Evolutionary conservation across 164 flowering plant genomes (phyloP).

Genomic region (Liquidambar formosana): DNA sequence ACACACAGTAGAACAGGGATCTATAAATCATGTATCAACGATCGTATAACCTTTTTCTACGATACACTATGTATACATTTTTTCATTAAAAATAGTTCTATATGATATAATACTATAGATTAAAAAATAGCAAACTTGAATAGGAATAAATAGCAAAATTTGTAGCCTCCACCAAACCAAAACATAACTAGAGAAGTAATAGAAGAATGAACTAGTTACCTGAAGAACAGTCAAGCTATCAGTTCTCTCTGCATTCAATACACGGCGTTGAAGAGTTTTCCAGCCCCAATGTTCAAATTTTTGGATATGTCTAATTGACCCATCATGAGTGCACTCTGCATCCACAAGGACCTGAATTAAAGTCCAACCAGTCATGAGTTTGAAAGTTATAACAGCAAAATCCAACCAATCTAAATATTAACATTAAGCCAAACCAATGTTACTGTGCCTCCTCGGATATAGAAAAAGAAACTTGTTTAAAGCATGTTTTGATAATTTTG

Average conservation of each 20-base stretch:
- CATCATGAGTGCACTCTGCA: conserved; percentile 99
- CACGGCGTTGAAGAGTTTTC: conserved; percentile 81
- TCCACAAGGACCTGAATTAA: conserved; percentile 85
- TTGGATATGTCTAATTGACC: conserved; percentile 82
- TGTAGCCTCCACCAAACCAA: not conserved
- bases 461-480: too few relatives aligned
- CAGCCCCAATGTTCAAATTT: conserved; percentile 98
- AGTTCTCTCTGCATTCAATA: conserved; percentile 84
- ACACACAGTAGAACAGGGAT: too few relatives aligned
- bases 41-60: too few relatives aligned
- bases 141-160: not conserved
- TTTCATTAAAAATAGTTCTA: too few relatives aligned
- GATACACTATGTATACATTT: too few relatives aligned
- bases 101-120: too few relatives aligned
- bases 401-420: too few relatives aligned
- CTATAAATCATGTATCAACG: too few relatives aligned
- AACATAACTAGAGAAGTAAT: not conserved
- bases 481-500: too few relatives aligned
- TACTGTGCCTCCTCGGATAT: too few relatives aligned
- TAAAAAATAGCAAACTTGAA: too few relatives aligned
- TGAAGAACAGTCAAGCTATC: conserved; percentile 71
- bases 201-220: conserved; percentile 35
- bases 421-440: too few relatives aligned
- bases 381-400: not conserved
- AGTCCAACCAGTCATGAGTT: conserved; percentile 1